Percentiles rank a stretch among this genome's conserved stretches.
These are phyloP conservation scores for Arachnomyces sp. DNA, from an alignment of 2,329 filamentous ascomycete species.

Conservation along the genomic window DNA sequence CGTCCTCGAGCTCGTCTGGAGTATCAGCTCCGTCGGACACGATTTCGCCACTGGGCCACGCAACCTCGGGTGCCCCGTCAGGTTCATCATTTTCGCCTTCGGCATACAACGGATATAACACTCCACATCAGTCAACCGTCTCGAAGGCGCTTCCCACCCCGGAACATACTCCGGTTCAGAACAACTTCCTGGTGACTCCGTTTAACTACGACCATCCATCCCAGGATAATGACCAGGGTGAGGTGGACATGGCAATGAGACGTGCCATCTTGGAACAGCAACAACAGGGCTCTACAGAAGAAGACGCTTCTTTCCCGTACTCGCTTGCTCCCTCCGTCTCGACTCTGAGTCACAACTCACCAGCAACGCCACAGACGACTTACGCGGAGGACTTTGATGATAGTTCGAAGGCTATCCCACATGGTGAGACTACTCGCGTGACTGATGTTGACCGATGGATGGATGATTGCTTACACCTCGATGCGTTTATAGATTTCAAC, in stretches of 20 bases:
- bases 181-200: conserved; percentile 40
- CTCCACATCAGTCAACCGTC: conserved; percentile 31
- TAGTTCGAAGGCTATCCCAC: conserved; percentile 37
- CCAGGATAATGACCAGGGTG: conserved; percentile 35
- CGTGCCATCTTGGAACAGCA: conserved; percentile 47
- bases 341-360: conserved; percentile 54
- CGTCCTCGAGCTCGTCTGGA: conserved; percentile 37
- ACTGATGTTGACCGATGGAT: conserved; percentile 40
- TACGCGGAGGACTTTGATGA: conserved; percentile 48
- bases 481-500: conserved; percentile 49
- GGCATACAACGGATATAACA: conserved; percentile 29
- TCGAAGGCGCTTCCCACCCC: conserved; percentile 50
- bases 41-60: conserved; percentile 33
- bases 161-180: conserved; percentile 47
- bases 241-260: conserved; percentile 55
- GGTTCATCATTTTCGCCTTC: conserved; percentile 34
- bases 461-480: conserved; percentile 61
- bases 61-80: conserved; percentile 28
- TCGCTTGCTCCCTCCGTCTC: conserved; percentile 53
- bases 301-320: conserved; percentile 44
- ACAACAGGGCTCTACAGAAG: conserved; percentile 38
- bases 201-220: conserved; percentile 40
- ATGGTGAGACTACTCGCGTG: conserved; percentile 48
- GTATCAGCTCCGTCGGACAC: conserved; percentile 32
- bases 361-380: conserved; percentile 52